A percentile compares a stretch with the other conserved stretches of the same genome.
phyloP scores from a whole-genome alignment of 805 yeast species.

The Saccharomycopsis synnaedendra region DNA sequence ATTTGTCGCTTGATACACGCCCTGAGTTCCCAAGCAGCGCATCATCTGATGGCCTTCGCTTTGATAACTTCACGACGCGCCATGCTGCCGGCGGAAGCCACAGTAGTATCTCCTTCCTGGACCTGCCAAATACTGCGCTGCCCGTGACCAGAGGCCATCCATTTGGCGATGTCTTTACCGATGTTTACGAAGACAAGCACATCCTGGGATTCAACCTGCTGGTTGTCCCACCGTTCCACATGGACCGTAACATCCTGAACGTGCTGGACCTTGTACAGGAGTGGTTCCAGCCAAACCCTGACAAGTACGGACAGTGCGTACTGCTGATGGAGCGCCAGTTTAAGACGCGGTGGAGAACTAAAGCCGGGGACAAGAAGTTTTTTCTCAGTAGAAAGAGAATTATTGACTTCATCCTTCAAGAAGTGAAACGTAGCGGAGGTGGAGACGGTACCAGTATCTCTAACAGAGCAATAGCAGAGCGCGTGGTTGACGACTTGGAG shows the following conservation, averaged over 20 bases:
- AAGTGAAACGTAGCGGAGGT: background rate
- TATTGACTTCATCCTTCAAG: constrained; percentile 4
- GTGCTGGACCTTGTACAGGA: constrained; percentile 7
- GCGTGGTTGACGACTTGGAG: constrained; percentile 4
- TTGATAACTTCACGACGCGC: too few relatives aligned
- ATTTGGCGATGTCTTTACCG: too few relatives aligned
- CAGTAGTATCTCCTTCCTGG: too few relatives aligned
- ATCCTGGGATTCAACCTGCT: too few relatives aligned
- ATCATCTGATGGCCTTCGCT: too few relatives aligned
- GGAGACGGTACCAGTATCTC: background rate
- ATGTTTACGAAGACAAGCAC: too few relatives aligned
- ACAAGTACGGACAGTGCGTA: constrained; percentile 7
- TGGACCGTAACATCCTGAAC: constrained; percentile 8
- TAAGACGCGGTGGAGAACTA: constrained; percentile 7
- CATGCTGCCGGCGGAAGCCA: too few relatives aligned
- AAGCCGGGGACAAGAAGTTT: constrained; percentile 11
- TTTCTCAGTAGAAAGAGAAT: constrained; percentile 9
- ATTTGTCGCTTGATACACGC: too few relatives aligned
- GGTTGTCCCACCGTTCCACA: constrained; percentile 10
- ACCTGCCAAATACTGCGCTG: too few relatives aligned
- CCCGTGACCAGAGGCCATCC: too few relatives aligned
- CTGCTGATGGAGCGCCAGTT: constrained; percentile 3
- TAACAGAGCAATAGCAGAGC: background rate
- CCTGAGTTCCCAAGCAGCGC: too few relatives aligned
- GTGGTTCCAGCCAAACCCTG: constrained; percentile 10